These are phyloP conservation scores for Penicillium odoratum DNA, from an alignment of 495 filamentous ascomycete genomes.

Conservation along the genomic window DNA sequence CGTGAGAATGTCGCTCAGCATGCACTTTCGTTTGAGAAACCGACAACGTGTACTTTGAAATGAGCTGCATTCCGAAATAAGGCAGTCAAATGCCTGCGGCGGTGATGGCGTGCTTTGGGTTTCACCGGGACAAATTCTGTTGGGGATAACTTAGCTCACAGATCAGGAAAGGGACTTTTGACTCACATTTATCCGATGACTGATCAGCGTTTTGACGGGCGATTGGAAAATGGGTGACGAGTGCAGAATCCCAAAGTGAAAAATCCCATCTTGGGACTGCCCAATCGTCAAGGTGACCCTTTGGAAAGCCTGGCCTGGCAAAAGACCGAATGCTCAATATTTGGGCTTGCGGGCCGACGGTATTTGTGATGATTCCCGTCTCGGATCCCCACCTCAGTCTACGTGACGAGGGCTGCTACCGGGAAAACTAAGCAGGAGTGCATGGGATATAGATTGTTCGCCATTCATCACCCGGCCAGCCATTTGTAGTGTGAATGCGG, in stretches of 20 bases:
- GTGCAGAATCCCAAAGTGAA: slow-evolving; percentile 1
- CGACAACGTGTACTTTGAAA: not conserved
- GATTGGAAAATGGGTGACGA: not conserved
- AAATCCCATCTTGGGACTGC: slow-evolving; percentile 2
- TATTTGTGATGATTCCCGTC: not conserved
- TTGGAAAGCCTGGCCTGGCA: slow-evolving; percentile 2
- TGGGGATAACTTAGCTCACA: not conserved
- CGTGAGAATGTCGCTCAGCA: not conserved
- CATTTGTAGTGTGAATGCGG: not conserved
- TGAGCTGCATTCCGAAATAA: not conserved
- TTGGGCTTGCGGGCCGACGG: not conserved
- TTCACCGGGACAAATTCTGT: not conserved
- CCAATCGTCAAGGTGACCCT: not conserved
- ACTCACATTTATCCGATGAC: slow-evolving; percentile 5
- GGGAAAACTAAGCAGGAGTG: not conserved
- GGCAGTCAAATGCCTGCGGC: not conserved
- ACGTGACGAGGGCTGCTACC: not conserved
- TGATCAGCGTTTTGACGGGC: slow-evolving; percentile 2
- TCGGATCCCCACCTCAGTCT: not conserved
- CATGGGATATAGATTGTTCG: not conserved
- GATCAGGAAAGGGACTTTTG: not conserved
- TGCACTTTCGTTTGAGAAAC: not conserved
- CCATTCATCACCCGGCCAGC: not conserved
- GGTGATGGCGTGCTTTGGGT: not conserved
- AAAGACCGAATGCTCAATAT: not conserved